These are phyloP conservation scores for Hanseniaspora pseudoguilliermondii DNA, from an alignment of 805 yeast species.

Conservation along the genomic window DNA sequence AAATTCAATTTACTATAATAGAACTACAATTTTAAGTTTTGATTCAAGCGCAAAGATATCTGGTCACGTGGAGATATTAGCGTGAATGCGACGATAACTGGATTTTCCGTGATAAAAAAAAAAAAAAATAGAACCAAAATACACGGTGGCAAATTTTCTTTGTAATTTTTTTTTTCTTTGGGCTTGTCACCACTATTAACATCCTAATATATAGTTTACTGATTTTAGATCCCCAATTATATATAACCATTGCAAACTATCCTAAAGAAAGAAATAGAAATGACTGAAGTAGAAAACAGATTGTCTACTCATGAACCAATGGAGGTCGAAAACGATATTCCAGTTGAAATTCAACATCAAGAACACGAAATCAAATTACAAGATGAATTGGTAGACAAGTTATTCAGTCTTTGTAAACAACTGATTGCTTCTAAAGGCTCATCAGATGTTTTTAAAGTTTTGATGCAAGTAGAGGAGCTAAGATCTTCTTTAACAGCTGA, in stretches of 20 bases:
- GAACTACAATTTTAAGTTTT: not conserved
- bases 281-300: constrained; percentile 1
- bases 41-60: not conserved
- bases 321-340: constrained; percentile 19
- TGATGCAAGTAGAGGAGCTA: constrained; percentile 67
- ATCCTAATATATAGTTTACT: too few species aligned
- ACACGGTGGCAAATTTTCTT: constrained; percentile 7
- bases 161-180: not conserved
- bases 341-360: constrained; percentile 11
- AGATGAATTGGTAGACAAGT: constrained; percentile 24
- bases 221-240: not conserved
- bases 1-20: not conserved
- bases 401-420: constrained; percentile 26
- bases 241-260: constrained; percentile 7
- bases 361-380: constrained; percentile 20
- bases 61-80: not conserved
- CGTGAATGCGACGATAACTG: not conserved
- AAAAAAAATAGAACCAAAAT: not conserved
- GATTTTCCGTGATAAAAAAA: not conserved
- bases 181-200: too few species aligned
- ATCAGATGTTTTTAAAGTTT: constrained; percentile 72
- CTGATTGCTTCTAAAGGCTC: constrained; percentile 48
- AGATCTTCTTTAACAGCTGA: constrained; percentile 50
- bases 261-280: not conserved
- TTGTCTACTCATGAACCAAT: constrained; percentile 12